Evolutionary conservation across 129 eudicot species (phyloP), one percentile per base, ranked within the genome.

Genomic region (Logfia minima): DNA sequence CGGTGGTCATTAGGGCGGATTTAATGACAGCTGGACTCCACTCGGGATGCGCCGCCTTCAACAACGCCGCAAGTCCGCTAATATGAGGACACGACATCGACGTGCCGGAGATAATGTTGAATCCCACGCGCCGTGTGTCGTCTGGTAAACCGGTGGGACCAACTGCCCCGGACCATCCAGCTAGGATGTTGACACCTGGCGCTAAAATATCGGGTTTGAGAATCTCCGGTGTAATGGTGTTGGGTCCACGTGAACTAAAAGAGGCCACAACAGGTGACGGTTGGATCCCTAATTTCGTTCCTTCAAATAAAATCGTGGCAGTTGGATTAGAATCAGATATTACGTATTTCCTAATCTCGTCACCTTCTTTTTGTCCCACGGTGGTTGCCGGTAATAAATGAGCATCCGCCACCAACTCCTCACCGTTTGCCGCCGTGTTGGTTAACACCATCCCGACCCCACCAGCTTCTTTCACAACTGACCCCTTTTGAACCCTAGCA

Each of bases 11-110:
- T 0, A 95, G 83, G 34, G 99, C 99, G 19, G 99, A 95, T 23
- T 87, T 82, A 48, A 95, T 88, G 0, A 92, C 94, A 0, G 97
- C 99, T 1, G 99, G 99, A 71, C 92, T 91, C 99, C 99, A 95
- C 2, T 89, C 92, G 0, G 90, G 92, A 75, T 89, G 99, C 3
- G 92, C 96, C n/a, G 89, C 96, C 82, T 89, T 91, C 5, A 95
- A 84, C 74, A 95, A 70, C 14, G 96, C 99, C 17, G 99, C 92
- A 2, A 95, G 88, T 58, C 99, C 99, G 63, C 97, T 91, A 75
- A 91, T 91, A 77, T 95, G 99, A 8, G 99, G 99, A 23, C 99
- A 95, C 4, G 99, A 95, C 99, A 95, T 95, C 1, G 99, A 95
- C 3, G 99, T 95, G 34, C 99, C 99, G 3, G 99, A 95, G 21